Conservation (phyloP, 2,329 filamentous ascomycete species). For the Lecanicillium sp. region DNA sequence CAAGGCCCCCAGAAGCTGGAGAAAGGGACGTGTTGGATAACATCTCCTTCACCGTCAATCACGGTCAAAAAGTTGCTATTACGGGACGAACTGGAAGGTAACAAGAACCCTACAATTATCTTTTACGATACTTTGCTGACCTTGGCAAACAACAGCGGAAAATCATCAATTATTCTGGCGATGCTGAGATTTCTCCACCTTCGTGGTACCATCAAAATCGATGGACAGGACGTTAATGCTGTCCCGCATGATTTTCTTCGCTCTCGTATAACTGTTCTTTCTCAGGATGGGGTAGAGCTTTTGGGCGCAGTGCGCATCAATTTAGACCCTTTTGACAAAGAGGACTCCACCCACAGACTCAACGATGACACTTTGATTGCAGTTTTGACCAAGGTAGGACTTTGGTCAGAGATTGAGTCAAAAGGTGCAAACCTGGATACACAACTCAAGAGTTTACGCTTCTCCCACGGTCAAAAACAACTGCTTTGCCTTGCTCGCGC, state of each 20-base stretch:
- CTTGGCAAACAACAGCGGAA: not conserved
- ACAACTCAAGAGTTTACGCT: not conserved
- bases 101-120: not conserved
- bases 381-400: not conserved
- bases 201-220: slow-evolving; percentile 3
- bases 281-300: slow-evolving; percentile 1
- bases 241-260: not conserved
- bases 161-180: slow-evolving; percentile 1
- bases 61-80: slow-evolving; percentile 3
- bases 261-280: slow-evolving; percentile 2
- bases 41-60: not conserved
- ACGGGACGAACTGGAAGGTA: slow-evolving; percentile 4
- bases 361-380: not conserved
- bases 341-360: not conserved
- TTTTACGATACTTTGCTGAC: not conserved
- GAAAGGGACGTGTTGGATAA: not conserved
- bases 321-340: not conserved
- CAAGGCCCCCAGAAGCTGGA: not conserved
- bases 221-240: slow-evolving; percentile 2
- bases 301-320: slow-evolving; percentile 2
- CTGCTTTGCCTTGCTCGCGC: slow-evolving; percentile 4
- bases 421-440: not conserved
- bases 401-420: not conserved
- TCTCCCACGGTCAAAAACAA: slow-evolving; percentile 2
- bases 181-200: slow-evolving; percentile 1